These are phyloP conservation scores for Massarina eburnea DNA, from an alignment of 2,329 filamentous ascomycete genomes.

Conservation along the genomic window DNA sequence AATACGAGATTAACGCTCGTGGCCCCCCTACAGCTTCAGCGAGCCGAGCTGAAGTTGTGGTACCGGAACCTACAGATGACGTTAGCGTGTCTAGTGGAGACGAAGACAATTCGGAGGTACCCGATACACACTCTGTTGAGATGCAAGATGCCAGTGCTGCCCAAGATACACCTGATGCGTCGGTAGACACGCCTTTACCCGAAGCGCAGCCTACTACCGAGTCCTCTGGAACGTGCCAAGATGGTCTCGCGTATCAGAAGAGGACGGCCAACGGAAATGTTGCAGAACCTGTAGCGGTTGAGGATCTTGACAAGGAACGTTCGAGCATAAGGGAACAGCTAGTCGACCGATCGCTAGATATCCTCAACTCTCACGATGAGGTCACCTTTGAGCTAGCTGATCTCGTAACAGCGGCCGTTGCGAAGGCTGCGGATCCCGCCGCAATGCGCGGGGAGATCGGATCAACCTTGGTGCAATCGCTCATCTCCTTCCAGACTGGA, in stretches of 20 bases:
- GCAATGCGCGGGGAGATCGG: constrained; percentile 73
- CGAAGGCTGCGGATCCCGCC: constrained; percentile 61
- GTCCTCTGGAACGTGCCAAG: constrained; percentile 15
- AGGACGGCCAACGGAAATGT: constrained; percentile 35
- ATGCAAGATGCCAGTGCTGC: constrained; percentile 40
- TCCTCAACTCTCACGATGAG: constrained; percentile 83
- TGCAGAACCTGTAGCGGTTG: constrained; percentile 60
- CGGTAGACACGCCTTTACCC: constrained; percentile 19
- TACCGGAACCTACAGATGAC: constrained; percentile 32
- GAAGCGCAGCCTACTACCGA: constrained; percentile 17
- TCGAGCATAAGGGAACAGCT: constrained; percentile 71
- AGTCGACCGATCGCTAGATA: constrained; percentile 86
- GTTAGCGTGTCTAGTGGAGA: constrained; percentile 30
- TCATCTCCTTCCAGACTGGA: constrained; percentile 68
- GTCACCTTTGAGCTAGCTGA: constrained; percentile 90
- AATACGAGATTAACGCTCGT: constrained; percentile 41
- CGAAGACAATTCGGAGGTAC: constrained; percentile 28
- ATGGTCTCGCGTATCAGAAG: constrained; percentile 37
- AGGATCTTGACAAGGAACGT: constrained; percentile 78
- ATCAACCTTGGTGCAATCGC: constrained; percentile 77
- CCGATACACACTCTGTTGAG: constrained; percentile 40
- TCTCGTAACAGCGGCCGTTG: constrained; percentile 73
- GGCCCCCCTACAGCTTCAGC: constrained; percentile 32
- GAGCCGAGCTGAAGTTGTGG: constrained; percentile 36
- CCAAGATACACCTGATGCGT: constrained; percentile 12